Evolutionary conservation across 2,329 filamentous ascomycete species (phyloP).

Genomic region (Tolypocladium album): DNA sequence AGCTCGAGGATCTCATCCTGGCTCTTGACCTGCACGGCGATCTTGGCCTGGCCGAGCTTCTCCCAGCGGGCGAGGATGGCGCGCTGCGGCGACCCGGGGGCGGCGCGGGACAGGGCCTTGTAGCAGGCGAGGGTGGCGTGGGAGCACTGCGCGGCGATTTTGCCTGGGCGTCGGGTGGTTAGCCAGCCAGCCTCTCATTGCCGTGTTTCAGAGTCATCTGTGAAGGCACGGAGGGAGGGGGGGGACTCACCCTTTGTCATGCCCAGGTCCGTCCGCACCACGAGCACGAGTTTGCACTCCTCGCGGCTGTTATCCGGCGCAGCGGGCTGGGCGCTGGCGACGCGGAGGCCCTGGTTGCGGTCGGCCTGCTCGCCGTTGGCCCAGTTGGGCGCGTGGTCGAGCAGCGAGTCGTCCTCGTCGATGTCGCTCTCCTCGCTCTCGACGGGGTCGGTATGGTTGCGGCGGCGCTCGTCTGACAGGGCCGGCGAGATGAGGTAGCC

Average conservation of each 20-base stretch:
- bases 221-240: too few relatives aligned
- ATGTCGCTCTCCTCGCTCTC: constrained; percentile 62
- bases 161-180: constrained; percentile 45
- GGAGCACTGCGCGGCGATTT: constrained; percentile 90
- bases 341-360: constrained; percentile 41
- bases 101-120: constrained; percentile 61
- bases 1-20: constrained; percentile 70
- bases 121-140: constrained; percentile 98
- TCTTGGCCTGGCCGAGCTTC: constrained; percentile 76
- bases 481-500: constrained; percentile 48
- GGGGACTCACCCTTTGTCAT: constrained; percentile 78
- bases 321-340: constrained; percentile 15
- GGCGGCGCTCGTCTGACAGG: constrained; percentile 44
- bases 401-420: constrained; percentile 45
- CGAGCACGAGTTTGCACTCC: constrained; percentile 89
- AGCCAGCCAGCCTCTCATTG: background rate
- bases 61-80: constrained; percentile 77
- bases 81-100: constrained; percentile 42
- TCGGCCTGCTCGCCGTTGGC: constrained; percentile 50
- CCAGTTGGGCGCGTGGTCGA: constrained; percentile 61
- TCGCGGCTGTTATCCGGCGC: constrained; percentile 39
- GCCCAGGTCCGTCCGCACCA: constrained; percentile 86
- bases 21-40: constrained; percentile 79
- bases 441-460: constrained; percentile 46
- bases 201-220: background rate